Evolutionary conservation across 495 filamentous ascomycete species (phyloP), one percentile per base, ranked within the genome.

Genomic region (Penicillium silybi): DNA sequence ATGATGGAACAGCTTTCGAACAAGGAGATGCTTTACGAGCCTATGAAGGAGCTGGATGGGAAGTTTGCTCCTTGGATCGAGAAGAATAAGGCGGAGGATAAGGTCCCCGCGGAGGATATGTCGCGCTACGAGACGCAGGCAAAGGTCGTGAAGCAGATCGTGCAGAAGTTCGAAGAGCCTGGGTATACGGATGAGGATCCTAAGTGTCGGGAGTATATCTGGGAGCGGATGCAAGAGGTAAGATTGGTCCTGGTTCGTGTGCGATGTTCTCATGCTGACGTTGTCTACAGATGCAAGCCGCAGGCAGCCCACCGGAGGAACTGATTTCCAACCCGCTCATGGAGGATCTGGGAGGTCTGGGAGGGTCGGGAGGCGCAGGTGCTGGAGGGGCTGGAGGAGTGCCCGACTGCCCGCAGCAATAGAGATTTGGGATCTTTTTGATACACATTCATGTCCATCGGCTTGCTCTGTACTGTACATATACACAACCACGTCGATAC

Each of bases 1-100:
- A 96, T 97, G 90, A 97, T 98, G 92, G 90, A 97, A 69, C 90
- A 98, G 68, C 75, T 98, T 49, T 97, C 93, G 2, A 95, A 93
- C 63, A 97, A 96, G 75, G 93, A 98, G 62, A 96, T 98, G 51
- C 73, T 98, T 39, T 97, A 98, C 61, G 92, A 97, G 72, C 93
- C 93, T 15, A 97, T 98, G 92, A 95, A 93, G 74, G 95, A 98
- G 70, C 69, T 97, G 53, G 75, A 92, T 63, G 85, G 86, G 20
- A 97, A 96, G 69, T 98, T 92, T 62, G 90, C 88, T 0, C 80
- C 66, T 3, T 98, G 93, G 93, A 74, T 98, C 64, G 80, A 78
- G 56, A 86, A 89, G 70, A 92, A 96, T 62, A 78, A 75, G 54
- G 78, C 62, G 6, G 84, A 74, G 47, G 74, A 79, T 0, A 85